These are phyloP conservation scores for Penicillium paxilli DNA, from an alignment of 495 filamentous ascomycete genomes.

Conservation along the genomic window DNA sequence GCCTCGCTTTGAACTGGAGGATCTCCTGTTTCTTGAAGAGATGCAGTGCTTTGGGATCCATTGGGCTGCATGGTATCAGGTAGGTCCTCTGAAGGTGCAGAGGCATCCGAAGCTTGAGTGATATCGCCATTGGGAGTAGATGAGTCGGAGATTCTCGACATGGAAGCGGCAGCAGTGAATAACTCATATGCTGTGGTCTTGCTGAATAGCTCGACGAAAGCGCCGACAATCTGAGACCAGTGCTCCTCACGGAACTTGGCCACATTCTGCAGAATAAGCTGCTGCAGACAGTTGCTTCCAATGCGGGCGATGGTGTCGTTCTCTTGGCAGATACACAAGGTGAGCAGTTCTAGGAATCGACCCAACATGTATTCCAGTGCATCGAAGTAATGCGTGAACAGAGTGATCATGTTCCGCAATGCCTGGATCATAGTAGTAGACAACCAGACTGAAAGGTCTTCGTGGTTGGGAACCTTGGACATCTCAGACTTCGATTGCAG, in stretches of 20 bases:
- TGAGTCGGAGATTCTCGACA: conserved; percentile 34
- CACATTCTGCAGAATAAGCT: conserved; percentile 93
- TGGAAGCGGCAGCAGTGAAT: conserved; percentile 78
- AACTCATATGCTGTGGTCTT: conserved; percentile 92
- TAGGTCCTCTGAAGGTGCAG: conserved; percentile 24
- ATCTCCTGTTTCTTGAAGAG: conserved; percentile 42
- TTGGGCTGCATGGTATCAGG: conserved; percentile 64
- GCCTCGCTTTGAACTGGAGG: conserved; percentile 34
- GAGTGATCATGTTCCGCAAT: conserved; percentile 93
- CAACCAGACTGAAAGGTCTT: conserved; percentile 97
- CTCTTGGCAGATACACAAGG: conserved; percentile 96
- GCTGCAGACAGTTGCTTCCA: conserved; percentile 95
- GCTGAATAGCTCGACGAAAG: conserved; percentile 93
- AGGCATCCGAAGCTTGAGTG: conserved; percentile 26
- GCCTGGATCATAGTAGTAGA: conserved; percentile 99
- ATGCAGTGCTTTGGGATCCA: conserved; percentile 43
- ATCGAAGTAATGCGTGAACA: conserved; percentile 98
- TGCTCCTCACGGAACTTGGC: conserved; percentile 82
- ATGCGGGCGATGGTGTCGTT: conserved; percentile 98
- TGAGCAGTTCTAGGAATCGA: conserved; percentile 87
- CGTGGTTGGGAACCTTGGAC: conserved; percentile 87
- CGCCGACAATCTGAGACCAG: conserved; percentile 90
- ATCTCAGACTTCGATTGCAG: conserved; percentile 94
- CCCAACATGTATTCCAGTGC: conserved; percentile 95
- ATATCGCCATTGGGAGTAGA: conserved; percentile 30